Evolutionary conservation across 768 basidiomycete species (phyloP), one percentile per base, ranked within the genome.

Genomic region (Xerocomellus chrysenteron): DNA sequence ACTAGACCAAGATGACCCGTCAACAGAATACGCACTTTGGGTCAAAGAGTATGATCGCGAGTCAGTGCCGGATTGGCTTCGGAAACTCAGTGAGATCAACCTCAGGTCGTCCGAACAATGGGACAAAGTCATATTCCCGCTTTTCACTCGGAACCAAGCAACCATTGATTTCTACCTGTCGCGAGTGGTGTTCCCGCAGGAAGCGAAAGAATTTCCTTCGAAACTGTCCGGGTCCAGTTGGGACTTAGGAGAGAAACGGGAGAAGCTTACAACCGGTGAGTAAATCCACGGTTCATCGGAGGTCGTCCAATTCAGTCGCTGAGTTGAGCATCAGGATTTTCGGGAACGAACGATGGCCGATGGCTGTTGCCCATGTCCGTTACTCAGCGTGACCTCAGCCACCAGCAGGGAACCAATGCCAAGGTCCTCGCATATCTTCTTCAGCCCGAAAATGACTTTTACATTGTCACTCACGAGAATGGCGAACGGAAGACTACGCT

Each of bases 361-460:
- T 80, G 80, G 53, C 60, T 67, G n/a, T 51, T 75, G 6, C 76
- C 76, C 1, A 57, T 55, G 2, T 68, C 73, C 1, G 71, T 77
- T 2, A 19, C 43, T 16, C 72, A 74, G 42, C 44, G 26, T 9
- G 71, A 73, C 19, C 55, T 52, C 5, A 47, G 57, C 9, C 58
- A 59, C 10, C 71, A 73, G 36, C 24, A 43, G 5, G 67, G 73
- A 32, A 81, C 79, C 5, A 80, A 80, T 48, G 82, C 82, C 0
- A 69, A 63, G 57, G 57, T 66, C 41, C 58, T 74, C 10, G 43
- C 59, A 1, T 65, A 67, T 26, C 63, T 74, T 21, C 54, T 75
- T 6, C 69, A 49, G 21, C 56, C 58, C 40, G 50, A 67, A 55
- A 52, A 54, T 13, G 21, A 55, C 55, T 35, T 50, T 55, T 58